Percentiles rank a stretch among this genome's conserved stretches.
phyloP scores from a whole-genome alignment of 2,329 filamentous ascomycete species.

The Teratosphaeria viscida region DNA sequence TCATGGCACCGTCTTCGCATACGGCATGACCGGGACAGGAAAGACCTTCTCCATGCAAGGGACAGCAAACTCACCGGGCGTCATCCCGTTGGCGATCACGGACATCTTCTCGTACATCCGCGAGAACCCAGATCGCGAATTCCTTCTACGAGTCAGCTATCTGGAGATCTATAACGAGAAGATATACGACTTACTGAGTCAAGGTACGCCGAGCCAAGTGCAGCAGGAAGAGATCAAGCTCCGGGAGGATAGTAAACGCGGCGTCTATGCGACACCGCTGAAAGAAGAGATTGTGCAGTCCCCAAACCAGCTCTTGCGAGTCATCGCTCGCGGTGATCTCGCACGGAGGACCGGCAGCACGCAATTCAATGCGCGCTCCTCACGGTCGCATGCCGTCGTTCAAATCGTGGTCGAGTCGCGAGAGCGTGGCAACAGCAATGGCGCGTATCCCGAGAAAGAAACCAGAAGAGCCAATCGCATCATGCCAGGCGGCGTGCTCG shows the following conservation, averaged over 20 bases:
- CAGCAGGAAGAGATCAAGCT: conserved; percentile 92
- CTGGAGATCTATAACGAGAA: conserved; percentile 98
- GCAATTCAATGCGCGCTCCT: conserved; percentile 93
- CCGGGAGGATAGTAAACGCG: conserved; percentile 88
- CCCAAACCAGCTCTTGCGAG: conserved; percentile 83
- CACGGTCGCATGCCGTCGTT: conserved; percentile 93
- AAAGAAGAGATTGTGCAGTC: conserved; percentile 99
- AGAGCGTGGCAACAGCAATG: conserved; percentile 53
- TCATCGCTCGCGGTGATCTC: conserved; percentile 89
- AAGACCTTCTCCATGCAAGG: conserved; percentile 99
- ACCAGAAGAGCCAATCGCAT: conserved; percentile 54
- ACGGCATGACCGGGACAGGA: conserved; percentile 97
- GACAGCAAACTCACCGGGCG: conserved; percentile 86
- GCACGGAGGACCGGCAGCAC: conserved; percentile 85
- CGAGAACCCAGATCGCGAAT: conserved; percentile 89
- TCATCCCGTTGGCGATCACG: conserved; percentile 93
- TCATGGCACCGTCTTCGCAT: conserved; percentile 95
- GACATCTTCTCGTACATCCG: conserved; percentile 99
- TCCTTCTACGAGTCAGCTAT: conserved; percentile 90
- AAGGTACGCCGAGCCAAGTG: conserved; percentile 48
- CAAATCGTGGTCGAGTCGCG: conserved; percentile 97
- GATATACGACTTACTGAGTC: conserved; percentile 84
- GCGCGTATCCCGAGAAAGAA: conserved; percentile 34
- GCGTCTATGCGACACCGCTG: conserved; percentile 88
- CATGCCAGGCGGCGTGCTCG: conserved; percentile 77